Percentiles rank a stretch among this genome's conserved stretches.
These are phyloP conservation scores for Colletotrichum truncatum DNA, from an alignment of 2,329 filamentous ascomycete genomes.

Conservation along the genomic window DNA sequence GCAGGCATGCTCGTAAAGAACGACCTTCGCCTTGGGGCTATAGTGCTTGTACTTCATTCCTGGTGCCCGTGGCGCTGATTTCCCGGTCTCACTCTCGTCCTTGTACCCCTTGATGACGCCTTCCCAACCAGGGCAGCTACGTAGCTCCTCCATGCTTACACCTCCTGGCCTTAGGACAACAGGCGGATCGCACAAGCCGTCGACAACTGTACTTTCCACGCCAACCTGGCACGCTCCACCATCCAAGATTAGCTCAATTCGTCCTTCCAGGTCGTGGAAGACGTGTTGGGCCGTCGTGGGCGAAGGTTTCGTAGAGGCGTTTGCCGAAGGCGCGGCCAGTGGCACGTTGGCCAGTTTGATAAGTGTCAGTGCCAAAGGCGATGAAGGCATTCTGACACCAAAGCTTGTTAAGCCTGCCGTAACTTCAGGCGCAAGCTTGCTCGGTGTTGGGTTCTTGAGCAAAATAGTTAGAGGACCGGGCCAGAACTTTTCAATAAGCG, in stretches of 20 bases:
- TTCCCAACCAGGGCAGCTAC: conserved; percentile 82
- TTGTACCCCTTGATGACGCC: conserved; percentile 80
- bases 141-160: conserved; percentile 82
- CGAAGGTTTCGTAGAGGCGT: conserved; percentile 91
- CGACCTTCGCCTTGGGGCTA: conserved; percentile 86
- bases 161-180: conserved; percentile 88
- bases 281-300: conserved; percentile 93
- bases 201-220: conserved; percentile 96
- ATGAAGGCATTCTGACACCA: conserved; percentile 88
- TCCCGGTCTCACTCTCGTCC: conserved; percentile 75
- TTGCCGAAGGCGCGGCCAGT: conserved; percentile 91
- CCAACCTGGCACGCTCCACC: conserved; percentile 88
- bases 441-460: conserved; percentile 76
- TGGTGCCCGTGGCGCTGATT: conserved; percentile 78
- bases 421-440: conserved; percentile 86
- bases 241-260: conserved; percentile 88
- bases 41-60: conserved; percentile 99
- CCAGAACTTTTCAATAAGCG: conserved; percentile 88
- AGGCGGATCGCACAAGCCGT: conserved; percentile 84
- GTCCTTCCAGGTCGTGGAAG: conserved; percentile 80
- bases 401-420: conserved; percentile 88
- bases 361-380: conserved; percentile 85
- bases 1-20: conserved; percentile 76
- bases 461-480: conserved; percentile 93
- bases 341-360: conserved; percentile 82